Conservation (phyloP, 306 rosid species). For the Prunus fruticosa region DNA sequence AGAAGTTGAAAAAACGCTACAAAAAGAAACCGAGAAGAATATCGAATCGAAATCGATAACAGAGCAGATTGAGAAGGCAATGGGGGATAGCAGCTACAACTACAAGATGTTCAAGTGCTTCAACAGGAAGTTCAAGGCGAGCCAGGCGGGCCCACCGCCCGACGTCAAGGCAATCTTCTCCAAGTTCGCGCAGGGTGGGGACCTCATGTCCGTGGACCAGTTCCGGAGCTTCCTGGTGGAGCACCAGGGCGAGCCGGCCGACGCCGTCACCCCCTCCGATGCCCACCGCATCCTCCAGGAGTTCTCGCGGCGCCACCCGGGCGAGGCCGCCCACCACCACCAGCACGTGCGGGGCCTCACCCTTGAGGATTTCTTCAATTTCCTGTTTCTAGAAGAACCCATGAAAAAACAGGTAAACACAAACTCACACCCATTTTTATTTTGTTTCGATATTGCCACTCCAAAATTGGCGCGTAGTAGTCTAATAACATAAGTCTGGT, state of each 20-base stretch:
- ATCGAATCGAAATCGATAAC: neutral
- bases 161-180: slow-evolving; percentile 58
- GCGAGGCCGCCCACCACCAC: neutral
- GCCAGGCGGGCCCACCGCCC: slow-evolving; percentile 52
- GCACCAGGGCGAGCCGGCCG: slow-evolving; percentile 42
- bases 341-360: slow-evolving; percentile 18
- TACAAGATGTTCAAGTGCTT: slow-evolving; percentile 68
- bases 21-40: neutral
- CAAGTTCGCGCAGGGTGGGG: slow-evolving; percentile 31
- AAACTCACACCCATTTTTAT: neutral
- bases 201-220: slow-evolving; percentile 50
- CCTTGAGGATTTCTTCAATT: slow-evolving; percentile 59
- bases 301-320: slow-evolving; percentile 27
- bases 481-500: neutral
- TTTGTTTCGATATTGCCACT: neutral
- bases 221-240: slow-evolving; percentile 47
- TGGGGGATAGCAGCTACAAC: slow-evolving; percentile 31
- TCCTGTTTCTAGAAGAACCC: slow-evolving; percentile 51
- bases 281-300: slow-evolving; percentile 33
- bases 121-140: slow-evolving; percentile 61
- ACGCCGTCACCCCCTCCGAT: slow-evolving; percentile 31
- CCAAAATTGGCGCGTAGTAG: neutral
- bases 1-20: no score
- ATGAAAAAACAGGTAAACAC: slow-evolving; percentile 45
- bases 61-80: neutral